phyloP scores from a whole-genome alignment of 805 yeast genomes.

The Millerago galiae region DNA sequence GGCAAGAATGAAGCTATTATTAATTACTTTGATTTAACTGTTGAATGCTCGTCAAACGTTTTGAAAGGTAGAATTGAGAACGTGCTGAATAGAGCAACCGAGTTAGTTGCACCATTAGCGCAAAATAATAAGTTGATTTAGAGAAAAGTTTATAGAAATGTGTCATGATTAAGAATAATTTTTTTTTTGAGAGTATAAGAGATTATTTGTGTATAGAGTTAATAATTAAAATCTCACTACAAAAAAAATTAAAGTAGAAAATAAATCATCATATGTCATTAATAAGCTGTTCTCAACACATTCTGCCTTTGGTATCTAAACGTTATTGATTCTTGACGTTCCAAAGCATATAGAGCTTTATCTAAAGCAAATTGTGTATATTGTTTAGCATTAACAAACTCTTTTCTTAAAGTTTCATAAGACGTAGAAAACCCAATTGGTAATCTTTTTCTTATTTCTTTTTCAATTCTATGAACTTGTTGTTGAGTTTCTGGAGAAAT shows the following conservation, averaged over 20 bases:
- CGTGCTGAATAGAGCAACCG: slow-evolving; percentile 70
- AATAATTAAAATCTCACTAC: background rate
- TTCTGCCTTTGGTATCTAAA: slow-evolving; percentile 83
- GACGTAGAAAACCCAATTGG: slow-evolving; percentile 97
- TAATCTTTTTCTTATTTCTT: slow-evolving; percentile 78
- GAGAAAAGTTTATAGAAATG: background rate
- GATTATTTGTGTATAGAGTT: background rate
- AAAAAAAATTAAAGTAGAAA: background rate
- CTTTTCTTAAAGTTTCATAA: slow-evolving; percentile 73
- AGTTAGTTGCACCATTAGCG: slow-evolving; percentile 78
- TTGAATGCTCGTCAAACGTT: slow-evolving; percentile 68
- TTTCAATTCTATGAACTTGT: slow-evolving; percentile 76
- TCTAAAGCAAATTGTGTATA: slow-evolving; percentile 71
- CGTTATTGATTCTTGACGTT: slow-evolving; percentile 81
- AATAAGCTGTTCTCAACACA: slow-evolving; percentile 45
- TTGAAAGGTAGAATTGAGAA: slow-evolving; percentile 78
- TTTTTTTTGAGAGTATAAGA: background rate
- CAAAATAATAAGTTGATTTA: slow-evolving; percentile 19
- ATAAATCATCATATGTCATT: background rate
- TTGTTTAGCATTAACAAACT: slow-evolving; percentile 63
- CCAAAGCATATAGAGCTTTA: slow-evolving; percentile 73
- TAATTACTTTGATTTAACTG: slow-evolving; percentile 56
- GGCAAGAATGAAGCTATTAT: slow-evolving; percentile 73
- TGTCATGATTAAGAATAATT: background rate
- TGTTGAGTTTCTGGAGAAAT: slow-evolving; percentile 52